These are phyloP conservation scores for Diophrys sp. DNA, from an alignment of 73 alveolate genomes.

Conservation along the genomic window DNA sequence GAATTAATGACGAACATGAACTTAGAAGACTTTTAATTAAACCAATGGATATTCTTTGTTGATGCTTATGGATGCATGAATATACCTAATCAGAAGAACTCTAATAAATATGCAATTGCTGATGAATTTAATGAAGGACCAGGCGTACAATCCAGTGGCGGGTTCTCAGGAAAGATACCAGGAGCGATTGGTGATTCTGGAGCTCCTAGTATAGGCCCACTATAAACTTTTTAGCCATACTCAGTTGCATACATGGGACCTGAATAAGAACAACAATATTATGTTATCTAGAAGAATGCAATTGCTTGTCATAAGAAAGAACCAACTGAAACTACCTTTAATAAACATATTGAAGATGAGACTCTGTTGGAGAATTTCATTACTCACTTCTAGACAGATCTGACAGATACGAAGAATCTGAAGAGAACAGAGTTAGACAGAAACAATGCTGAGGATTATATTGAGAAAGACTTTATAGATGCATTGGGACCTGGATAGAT, in stretches of 20 bases:
- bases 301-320: neutral
- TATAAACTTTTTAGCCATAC: constrained; percentile 28
- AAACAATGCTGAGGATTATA: constrained; percentile 34
- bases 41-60: constrained; percentile 86
- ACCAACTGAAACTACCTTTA: constrained; percentile 16
- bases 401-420: constrained; percentile 18
- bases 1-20: constrained; percentile 77
- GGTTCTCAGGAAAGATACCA: neutral
- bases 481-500: too few relatives aligned
- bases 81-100: neutral
- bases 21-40: constrained; percentile 80
- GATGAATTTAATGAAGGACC: too few relatives aligned
- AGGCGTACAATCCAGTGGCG: too few relatives aligned
- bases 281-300: constrained; percentile 11
- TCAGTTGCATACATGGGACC: constrained; percentile 32
- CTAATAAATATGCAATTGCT: too few relatives aligned
- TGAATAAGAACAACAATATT: constrained; percentile 14
- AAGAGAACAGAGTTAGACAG: constrained; percentile 47
- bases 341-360: constrained; percentile 14
- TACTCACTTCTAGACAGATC: constrained; percentile 11
- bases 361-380: constrained; percentile 32
- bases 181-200: neutral
- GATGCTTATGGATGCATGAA: constrained; percentile 56
- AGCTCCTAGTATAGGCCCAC: neutral
- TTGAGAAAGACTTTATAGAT: constrained; percentile 62